phyloP scores from a whole-genome alignment of 1,284 basidiomycete genomes.

The Ganoderma lingzhi region DNA sequence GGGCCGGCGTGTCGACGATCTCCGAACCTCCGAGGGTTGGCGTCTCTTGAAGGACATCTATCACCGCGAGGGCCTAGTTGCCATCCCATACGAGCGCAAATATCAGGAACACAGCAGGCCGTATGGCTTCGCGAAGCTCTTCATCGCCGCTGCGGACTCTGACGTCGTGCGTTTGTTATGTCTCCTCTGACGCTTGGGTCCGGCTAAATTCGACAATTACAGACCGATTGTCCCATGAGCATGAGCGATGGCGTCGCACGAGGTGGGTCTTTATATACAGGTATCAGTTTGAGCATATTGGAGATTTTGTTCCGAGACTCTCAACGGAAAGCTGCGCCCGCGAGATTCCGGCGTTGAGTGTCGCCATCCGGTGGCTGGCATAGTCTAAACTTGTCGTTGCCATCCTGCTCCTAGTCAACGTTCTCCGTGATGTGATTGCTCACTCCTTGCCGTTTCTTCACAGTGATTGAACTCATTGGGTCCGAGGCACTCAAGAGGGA shows the following conservation, averaged over 20 bases:
- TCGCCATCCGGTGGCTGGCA: background rate
- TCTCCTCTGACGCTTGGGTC: background rate
- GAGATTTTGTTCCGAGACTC: background rate
- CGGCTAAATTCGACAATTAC: background rate
- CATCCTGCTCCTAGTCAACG: background rate
- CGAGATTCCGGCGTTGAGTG: background rate
- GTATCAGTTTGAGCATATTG: background rate
- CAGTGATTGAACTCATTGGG: slow-evolving; percentile 75
- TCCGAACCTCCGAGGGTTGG: slow-evolving; percentile 78
- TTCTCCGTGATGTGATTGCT: background rate
- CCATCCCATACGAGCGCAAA: slow-evolving; percentile 68
- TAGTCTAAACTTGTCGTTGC: background rate
- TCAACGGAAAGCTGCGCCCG: background rate
- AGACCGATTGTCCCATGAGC: slow-evolving; percentile 75
- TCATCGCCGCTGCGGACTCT: slow-evolving; percentile 67
- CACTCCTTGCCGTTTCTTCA: slow-evolving; percentile 41
- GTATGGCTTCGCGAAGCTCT: slow-evolving; percentile 70
- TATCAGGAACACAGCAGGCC: slow-evolving; percentile 64
- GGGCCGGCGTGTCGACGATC: slow-evolving; percentile 68
- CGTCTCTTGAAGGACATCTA: slow-evolving; percentile 72
- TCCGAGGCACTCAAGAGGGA: slow-evolving; percentile 65
- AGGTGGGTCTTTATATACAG: slow-evolving; percentile 40
- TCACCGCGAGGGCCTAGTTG: slow-evolving; percentile 74
- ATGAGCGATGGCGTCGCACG: slow-evolving; percentile 84
- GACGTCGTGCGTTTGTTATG: slow-evolving; percentile 56